These are phyloP conservation scores for Epithemia pelagica DNA, from an alignment of 108 stramenopile species.

Conservation along the genomic window DNA sequence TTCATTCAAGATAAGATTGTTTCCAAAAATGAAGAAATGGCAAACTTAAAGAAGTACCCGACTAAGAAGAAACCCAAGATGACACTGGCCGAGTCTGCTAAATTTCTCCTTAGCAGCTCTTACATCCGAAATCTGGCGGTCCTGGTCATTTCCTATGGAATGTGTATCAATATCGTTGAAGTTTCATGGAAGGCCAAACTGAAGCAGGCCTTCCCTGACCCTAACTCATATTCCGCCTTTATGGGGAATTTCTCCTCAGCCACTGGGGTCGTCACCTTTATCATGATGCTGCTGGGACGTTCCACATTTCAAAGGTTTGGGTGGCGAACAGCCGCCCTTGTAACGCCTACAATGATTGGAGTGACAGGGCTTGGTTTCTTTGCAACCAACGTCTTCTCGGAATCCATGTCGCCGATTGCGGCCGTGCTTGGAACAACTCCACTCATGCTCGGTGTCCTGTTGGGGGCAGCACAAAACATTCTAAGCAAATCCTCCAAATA, in stretches of 20 bases:
- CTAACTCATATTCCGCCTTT: conserved; percentile 96
- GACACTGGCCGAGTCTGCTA: conserved; percentile 83
- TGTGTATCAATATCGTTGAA: conserved; percentile 99
- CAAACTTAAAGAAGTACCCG: conserved; percentile 28
- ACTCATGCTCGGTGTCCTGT: conserved; percentile 90
- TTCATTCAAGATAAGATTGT: conserved; percentile 90
- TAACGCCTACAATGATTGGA: conserved; percentile 93
- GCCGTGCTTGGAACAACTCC: conserved; percentile 85
- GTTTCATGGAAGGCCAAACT: conserved; percentile 98
- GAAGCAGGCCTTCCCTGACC: conserved; percentile 95
- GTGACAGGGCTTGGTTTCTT: conserved; percentile 91
- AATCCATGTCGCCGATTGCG: conserved; percentile 65
- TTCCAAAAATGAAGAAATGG: conserved; percentile 41
- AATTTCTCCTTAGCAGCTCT: conserved; percentile 82
- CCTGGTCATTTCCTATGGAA: conserved; percentile 95
- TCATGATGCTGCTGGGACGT: conserved; percentile 95
- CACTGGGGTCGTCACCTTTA: conserved; percentile 89
- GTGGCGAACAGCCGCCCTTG: conserved; percentile 88
- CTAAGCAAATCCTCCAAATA: conserved; percentile 93
- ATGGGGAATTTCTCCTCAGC: conserved; percentile 98
- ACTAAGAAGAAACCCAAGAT: conserved; percentile 85
- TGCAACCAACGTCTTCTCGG: conserved; percentile 78
- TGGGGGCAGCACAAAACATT: conserved; percentile 96
- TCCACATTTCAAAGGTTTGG: conserved; percentile 91
- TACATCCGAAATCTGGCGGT: conserved; percentile 92